A percentile compares a stretch with the other conserved stretches of the same genome.
Conservation (phyloP, 495 filamentous ascomycete genomes). For the Aspergillus bridgeri region DNA sequence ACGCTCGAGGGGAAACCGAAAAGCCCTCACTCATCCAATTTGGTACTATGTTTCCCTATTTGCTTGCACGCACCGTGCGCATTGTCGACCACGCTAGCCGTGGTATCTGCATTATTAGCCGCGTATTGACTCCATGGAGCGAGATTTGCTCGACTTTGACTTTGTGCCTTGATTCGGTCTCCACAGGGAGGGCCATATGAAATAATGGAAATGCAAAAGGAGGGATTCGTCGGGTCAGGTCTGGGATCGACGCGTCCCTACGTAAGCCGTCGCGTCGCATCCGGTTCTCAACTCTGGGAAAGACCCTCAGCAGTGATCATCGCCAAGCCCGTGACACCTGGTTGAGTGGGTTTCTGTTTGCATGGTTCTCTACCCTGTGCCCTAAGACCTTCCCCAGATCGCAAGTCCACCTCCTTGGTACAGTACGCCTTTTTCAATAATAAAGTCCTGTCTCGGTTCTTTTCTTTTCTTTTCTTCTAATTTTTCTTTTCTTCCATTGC, state of each 20-base stretch:
- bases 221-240: not conserved
- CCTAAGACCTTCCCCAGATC: not conserved
- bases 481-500: not conserved
- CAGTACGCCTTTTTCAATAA: no score
- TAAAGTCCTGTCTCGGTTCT: no score
- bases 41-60: no score
- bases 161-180: no score
- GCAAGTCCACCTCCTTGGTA: not conserved
- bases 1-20: no score
- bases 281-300: no score
- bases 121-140: no score
- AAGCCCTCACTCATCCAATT: no score
- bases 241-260: not conserved
- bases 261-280: not conserved
- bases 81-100: slow-evolving; percentile 8
- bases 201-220: no score
- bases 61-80: slow-evolving; percentile 14
- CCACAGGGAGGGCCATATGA: no score
- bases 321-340: not conserved
- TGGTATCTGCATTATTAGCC: slow-evolving; percentile 5
- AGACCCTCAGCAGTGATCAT: not conserved
- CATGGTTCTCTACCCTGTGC: not conserved
- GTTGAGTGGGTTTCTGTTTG: not conserved
- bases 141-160: no score
- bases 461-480: not conserved